Base-by-base conservation (phyloP, 2,329 filamentous ascomycete species). In the Diplodia scrobiculata region DNA sequence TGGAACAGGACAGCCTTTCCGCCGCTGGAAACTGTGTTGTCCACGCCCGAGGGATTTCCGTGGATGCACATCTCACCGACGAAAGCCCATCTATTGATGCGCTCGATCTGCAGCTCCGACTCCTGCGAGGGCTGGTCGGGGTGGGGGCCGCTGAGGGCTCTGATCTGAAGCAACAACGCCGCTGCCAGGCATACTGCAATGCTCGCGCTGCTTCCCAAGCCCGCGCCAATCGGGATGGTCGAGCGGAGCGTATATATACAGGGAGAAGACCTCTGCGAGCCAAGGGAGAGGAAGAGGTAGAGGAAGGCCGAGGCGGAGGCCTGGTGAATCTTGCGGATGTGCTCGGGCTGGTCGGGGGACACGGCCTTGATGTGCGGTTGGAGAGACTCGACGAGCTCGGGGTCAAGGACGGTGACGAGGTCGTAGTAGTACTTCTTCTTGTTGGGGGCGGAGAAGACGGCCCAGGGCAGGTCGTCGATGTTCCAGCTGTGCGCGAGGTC, bases 351-450 rank as follows among this genome's bases (percentile, higher is more conserved):
- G 38, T 82, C 78, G 17, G 84, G 80, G 6, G 92, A 96, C 52
- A 99, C 87, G 66, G 83, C 78, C 66, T 83, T 82, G 29, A 97
- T 86, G 74, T 92, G 89, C 29, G 94, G 92, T 76, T 92, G 85
- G 71, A 98, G 86, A 1, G 92, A 90, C 47, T 85, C 87, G 63
- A 96, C 80, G 25, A 99, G 86, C 65, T 97, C 92, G 1, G 85
- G 84, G 73, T 99, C 95, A 67, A 99, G 86, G 58, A 86, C 84
- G 13, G 91, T 96, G 59, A 82, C 79, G 55, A 93, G 84, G 71
- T 95, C 91, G 79, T 97, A 97, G 81, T 98, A 98, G 73, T 89
- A 91, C 82, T 95, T 97, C 81, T 97, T 97, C 82, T 96, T 96
- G 34, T 84, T 85, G 0, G 92, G 87, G 21, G 89, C 85, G 25